A percentile compares a stretch with the other conserved stretches of the same genome.
phyloP scores from a whole-genome alignment of 2,329 filamentous ascomycete species.

The Diaporthe vaccinii region DNA sequence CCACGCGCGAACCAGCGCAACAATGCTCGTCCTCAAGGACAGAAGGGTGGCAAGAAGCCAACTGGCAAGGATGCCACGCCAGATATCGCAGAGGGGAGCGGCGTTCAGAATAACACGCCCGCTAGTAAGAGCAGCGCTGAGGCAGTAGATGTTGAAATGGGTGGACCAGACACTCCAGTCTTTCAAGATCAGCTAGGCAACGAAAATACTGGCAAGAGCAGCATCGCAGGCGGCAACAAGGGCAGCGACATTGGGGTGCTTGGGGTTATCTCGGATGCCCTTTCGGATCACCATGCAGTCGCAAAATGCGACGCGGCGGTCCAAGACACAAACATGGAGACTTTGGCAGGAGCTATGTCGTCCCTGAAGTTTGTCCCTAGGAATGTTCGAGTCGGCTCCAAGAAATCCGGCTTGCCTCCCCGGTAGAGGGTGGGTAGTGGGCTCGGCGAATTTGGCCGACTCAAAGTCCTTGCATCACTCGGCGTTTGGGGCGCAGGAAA shows the following conservation, averaged over 20 bases:
- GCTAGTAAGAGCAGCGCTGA: conserved; percentile 3
- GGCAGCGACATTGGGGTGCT: background rate
- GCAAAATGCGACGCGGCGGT: conserved; percentile 19
- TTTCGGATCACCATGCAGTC: background rate
- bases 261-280: background rate
- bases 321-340: conserved; percentile 70
- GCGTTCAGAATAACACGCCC: background rate
- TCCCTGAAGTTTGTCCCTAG: conserved; percentile 78
- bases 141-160: conserved; percentile 16
- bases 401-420: conserved; percentile 67
- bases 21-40: conserved; percentile 43
- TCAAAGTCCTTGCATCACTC: background rate
- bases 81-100: background rate
- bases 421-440: conserved; percentile 48
- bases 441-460: background rate
- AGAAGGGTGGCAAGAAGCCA: conserved; percentile 49
- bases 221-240: background rate
- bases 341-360: conserved; percentile 77
- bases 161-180: background rate
- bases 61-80: background rate
- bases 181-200: background rate
- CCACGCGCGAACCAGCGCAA: conserved; percentile 55
- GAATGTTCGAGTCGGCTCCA: conserved; percentile 75
- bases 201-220: background rate
- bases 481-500: conserved; percentile 28